Evolutionary conservation across 2,329 filamentous ascomycete genomes (phyloP), one percentile per base, ranked within the genome.

Genomic region (Amesomyces nigricolor): DNA sequence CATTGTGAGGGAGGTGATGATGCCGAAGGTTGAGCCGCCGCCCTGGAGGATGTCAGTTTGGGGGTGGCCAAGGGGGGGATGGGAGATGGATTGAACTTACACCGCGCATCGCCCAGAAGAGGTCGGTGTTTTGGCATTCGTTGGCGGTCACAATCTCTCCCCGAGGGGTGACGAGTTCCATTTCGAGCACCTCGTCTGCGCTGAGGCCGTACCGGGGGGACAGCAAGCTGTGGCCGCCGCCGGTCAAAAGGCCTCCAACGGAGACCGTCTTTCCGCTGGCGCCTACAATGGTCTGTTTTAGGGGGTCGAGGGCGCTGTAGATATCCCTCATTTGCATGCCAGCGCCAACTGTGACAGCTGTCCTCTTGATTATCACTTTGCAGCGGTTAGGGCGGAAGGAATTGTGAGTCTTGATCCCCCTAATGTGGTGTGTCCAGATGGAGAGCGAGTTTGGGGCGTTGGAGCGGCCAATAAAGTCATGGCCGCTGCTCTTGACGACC

Each of bases 211-310:
- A 72, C 3, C 67, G 65, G 0, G 74, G 72, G 1, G 69, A 67
- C 10, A 79, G 66, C 0, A 74, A 67, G 0, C 72, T 73, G 61
- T 84, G 80, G 0, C 82, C 82, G 7, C 78, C 82, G 6, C 80
- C 82, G 65, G 81, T 78, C 1, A 75, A 74, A 56, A 80, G 83
- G 0, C 82, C 82, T 9, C 82, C 82, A 1, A 86, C 80, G 0
- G 77, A 73, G 75, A 78, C 71, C 58, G 78, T 81, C 55, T 78
- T 76, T 0, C 79, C 80, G 0, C 74, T 75, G 6, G 83, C 71
- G 1, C 78, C 72, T 3, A 72, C 66, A 1, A 80, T 42, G 6
- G 63, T 63, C 43, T 61, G 67, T 42, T 73, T 73, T 39, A 71
- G 57, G 0, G 65, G 63, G 45, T 75, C 62, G 1, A 77, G 75